Evolutionary conservation across 192 early-diverging fungal genomes (phyloP), one percentile per base, ranked within the genome.

Genomic region (Paraglomus brasilianum): DNA sequence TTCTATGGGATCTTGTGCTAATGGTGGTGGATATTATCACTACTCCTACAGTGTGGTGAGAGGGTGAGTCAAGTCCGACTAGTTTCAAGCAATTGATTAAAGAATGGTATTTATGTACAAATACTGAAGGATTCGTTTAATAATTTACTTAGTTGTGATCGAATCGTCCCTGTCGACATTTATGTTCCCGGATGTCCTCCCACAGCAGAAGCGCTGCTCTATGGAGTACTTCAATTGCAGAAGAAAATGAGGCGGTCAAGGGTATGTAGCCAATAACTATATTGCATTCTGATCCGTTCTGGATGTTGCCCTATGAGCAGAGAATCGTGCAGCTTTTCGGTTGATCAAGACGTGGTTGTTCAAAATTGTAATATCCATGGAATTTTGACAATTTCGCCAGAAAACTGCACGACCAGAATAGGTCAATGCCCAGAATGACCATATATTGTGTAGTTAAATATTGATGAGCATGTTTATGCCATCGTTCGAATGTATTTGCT

Each of bases 111-210:
- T 9, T 51, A 11, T 66, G 19, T 15, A 4, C 36, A 30, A 30
- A 30, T 30, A 56, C 21, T 10, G 17, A 21, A 5, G 10, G 36
- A 1, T 19, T 30, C 17, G 11, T 1, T 11, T 17, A 22, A 21
- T 46, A 46, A 11, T 38, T n/a, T n/a, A n/a, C n/a, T n/a, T 43
- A 76, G 96, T 70, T 98, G 96, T 76, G 96, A 98, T 69, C 87
- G 96, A 17, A 89, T 98, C 77, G 91, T 98, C 10, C 96, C 96
- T 24, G 92, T 92, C 46, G 90, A 92, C 77, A 92, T 98, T 47
- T 98, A 98, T 76, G 95, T 98, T 38, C 96, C 96, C 22, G 96
- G 96, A 47, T 98, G 96, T 80, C 96, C 96, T 61, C 96, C 96
- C 51, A 96, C 94, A 17, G 94, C 96, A 40, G 94, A 98, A 77